Conservation (phyloP, 1,284 basidiomycete species). For the Cryptococcus sp. region DNA sequence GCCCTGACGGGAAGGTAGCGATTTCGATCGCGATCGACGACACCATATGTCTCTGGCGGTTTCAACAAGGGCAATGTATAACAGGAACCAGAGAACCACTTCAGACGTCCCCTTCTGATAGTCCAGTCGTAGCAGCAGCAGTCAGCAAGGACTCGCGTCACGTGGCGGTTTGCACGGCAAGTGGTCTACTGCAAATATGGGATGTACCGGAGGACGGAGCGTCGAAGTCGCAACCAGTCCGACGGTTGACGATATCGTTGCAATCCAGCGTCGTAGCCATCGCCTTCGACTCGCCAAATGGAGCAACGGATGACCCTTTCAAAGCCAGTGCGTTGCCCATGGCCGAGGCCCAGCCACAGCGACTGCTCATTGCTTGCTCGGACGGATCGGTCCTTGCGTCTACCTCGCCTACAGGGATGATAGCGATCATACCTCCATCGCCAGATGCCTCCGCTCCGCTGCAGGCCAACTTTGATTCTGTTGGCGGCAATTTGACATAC, state of each 20-base stretch:
- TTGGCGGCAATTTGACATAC: not conserved
- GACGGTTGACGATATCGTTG: not conserved
- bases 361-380: conserved; percentile 9
- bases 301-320: not conserved
- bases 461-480: not conserved
- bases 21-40: conserved; percentile 76
- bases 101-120: conserved; percentile 10
- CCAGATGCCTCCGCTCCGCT: not conserved
- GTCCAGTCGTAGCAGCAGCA: conserved; percentile 29
- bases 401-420: not conserved
- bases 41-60: conserved; percentile 45
- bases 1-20: conserved; percentile 64
- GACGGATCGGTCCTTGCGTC: conserved; percentile 8
- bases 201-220: conserved; percentile 20
- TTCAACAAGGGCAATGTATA: conserved; percentile 19
- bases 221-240: conserved; percentile 1
- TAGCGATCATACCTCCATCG: conserved; percentile 1
- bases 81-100: conserved; percentile 38
- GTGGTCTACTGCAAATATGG: conserved; percentile 26
- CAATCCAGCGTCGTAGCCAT: conserved; percentile 5
- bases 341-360: not conserved
- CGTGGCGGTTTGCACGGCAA: conserved; percentile 14
- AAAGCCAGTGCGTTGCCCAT: not conserved
- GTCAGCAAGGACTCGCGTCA: conserved; percentile 19
- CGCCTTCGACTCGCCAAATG: conserved; percentile 9